Conservation (phyloP, 2,329 filamentous ascomycete genomes). For the Trichoderma hamatum region DNA sequence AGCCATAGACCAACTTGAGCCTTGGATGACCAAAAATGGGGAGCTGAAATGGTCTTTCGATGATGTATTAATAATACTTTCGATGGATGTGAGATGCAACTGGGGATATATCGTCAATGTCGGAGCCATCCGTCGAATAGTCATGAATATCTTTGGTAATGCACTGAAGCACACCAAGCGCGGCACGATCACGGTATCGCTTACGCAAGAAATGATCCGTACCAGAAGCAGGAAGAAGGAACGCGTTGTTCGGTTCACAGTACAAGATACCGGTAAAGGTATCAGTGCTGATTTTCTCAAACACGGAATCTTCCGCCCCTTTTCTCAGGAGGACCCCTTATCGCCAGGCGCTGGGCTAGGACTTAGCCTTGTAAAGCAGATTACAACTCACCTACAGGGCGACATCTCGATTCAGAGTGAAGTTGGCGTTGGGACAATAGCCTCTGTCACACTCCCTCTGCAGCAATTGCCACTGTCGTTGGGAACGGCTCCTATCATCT, state of each 20-base stretch:
- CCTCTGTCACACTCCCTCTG: constrained; percentile 13
- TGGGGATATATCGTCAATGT: constrained; percentile 60
- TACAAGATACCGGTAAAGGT: constrained; percentile 67
- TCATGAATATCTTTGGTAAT: constrained; percentile 67
- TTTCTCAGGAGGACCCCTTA: constrained; percentile 65
- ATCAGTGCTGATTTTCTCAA: constrained; percentile 66
- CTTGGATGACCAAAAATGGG: constrained; percentile 19
- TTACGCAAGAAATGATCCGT: constrained; percentile 33
- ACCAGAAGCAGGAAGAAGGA: constrained; percentile 18
- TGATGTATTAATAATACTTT: constrained; percentile 36
- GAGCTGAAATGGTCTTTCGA: constrained; percentile 29
- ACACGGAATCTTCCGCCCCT: constrained; percentile 63
- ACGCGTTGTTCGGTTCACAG: constrained; percentile 44
- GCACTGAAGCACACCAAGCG: constrained; percentile 61
- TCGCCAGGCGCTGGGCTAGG: constrained; percentile 66
- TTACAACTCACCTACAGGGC: constrained; percentile 62
- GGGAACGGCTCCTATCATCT: constrained; percentile 2
- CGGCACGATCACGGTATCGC: constrained; percentile 39
- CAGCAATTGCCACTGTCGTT: constrained; percentile 6
- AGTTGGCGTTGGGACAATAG: constrained; percentile 41
- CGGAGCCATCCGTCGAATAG: constrained; percentile 54
- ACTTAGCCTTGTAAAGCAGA: constrained; percentile 63
- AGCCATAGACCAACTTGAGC: constrained; percentile 39
- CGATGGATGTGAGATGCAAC: constrained; percentile 46
- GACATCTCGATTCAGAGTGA: constrained; percentile 59